A percentile compares a stretch with the other conserved stretches of the same genome.
Evolutionary conservation across 2,329 filamentous ascomycete species (phyloP).

Genomic region (Ceratocystis lukuohia): DNA sequence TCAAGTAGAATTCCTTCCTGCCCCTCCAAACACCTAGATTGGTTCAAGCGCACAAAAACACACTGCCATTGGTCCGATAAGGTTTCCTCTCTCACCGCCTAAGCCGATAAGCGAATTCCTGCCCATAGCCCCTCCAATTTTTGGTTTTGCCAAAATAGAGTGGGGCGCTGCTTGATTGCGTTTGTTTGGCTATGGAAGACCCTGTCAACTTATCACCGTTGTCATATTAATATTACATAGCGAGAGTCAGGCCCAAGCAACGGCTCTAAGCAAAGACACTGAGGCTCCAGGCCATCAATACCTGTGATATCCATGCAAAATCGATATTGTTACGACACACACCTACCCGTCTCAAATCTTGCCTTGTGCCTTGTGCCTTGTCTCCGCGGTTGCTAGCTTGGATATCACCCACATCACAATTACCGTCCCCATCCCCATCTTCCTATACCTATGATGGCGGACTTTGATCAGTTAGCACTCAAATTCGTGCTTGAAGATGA

Average conservation of each 20-base stretch:
- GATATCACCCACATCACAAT: not conserved
- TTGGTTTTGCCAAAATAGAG: not conserved
- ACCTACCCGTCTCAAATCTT: too few species aligned
- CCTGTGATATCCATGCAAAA: too few species aligned
- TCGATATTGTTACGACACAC: too few species aligned
- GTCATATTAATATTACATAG: not conserved
- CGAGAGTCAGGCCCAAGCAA: not conserved
- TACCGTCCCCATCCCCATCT: not conserved
- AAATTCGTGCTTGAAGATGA: constrained; percentile 42
- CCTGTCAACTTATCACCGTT: not conserved
- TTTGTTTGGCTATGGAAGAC: not conserved
- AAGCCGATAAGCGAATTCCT: constrained; percentile 7
- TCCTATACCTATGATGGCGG: constrained; percentile 31
- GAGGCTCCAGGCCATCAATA: not conserved
- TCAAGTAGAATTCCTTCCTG: not conserved
- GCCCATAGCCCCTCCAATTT: constrained; percentile 12
- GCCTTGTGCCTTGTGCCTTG: too few species aligned
- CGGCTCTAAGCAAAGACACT: not conserved
- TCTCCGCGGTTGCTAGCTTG: too few species aligned
- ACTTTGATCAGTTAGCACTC: constrained; percentile 39
- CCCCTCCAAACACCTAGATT: constrained; percentile 1
- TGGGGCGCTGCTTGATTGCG: not conserved
- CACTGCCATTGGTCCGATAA: constrained; percentile 12
- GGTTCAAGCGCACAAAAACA: not conserved
- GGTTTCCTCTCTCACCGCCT: constrained; percentile 13